Evolutionary conservation across 2,329 filamentous ascomycete genomes (phyloP).

Genomic region (Simplicillium aogashimaense): DNA sequence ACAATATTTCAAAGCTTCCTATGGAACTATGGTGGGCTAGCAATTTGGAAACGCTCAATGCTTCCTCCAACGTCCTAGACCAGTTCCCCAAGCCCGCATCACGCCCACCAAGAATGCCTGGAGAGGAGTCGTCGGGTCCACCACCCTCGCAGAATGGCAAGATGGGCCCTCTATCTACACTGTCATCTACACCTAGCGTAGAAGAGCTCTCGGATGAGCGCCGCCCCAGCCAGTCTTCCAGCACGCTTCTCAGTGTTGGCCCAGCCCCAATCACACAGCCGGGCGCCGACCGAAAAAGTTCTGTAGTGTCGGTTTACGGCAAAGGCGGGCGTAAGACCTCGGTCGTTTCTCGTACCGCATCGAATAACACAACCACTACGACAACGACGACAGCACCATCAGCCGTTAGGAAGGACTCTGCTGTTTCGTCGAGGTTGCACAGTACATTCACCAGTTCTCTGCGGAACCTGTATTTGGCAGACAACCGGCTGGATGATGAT

Average conservation of each 20-base stretch:
- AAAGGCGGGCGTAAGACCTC: conserved; percentile 80
- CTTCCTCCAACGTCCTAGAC: conserved; percentile 88
- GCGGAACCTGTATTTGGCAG: conserved; percentile 76
- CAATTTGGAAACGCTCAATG: conserved; percentile 82
- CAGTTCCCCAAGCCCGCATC: conserved; percentile 81
- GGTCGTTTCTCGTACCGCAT: conserved; percentile 56
- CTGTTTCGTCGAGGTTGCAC: conserved; percentile 65
- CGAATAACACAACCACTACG: conserved; percentile 34
- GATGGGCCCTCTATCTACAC: conserved; percentile 26
- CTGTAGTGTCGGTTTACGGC: conserved; percentile 70
- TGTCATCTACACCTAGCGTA: conserved; percentile 57
- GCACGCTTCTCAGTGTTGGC: conserved; percentile 64
- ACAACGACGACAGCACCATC: conserved; percentile 37
- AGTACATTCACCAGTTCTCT: conserved; percentile 85
- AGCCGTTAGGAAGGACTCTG: conserved; percentile 73
- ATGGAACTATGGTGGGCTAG: conserved; percentile 94
- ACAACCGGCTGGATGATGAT: conserved; percentile 90
- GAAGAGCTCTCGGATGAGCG: conserved; percentile 66
- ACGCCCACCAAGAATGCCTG: conserved; percentile 52
- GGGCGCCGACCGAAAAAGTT: conserved; percentile 63
- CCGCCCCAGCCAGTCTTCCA: conserved; percentile 77
- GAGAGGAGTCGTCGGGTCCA: conserved; percentile 29
- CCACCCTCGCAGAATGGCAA: conserved; percentile 27
- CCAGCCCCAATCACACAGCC: conserved; percentile 53
- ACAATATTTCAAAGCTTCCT: conserved; percentile 82